Percentiles rank a stretch among this genome's conserved stretches.
These are phyloP conservation scores for Pachyrhizus erosus DNA, from an alignment of 306 rosid genomes.

Conservation along the genomic window DNA sequence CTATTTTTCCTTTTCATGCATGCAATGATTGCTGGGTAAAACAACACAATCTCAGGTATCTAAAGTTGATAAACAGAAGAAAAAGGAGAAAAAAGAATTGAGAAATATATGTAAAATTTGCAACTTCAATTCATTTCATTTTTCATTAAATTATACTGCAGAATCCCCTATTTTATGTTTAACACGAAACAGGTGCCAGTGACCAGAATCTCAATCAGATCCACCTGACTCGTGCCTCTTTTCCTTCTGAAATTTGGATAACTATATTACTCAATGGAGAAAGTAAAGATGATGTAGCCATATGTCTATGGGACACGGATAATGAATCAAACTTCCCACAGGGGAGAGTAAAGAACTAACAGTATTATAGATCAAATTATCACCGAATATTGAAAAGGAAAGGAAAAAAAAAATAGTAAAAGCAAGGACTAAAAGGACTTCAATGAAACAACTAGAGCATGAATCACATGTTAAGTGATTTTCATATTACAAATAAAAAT, in stretches of 20 bases:
- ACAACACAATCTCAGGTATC: too few species aligned
- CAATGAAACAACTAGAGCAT: not conserved
- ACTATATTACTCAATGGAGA: not conserved
- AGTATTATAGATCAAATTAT: not conserved
- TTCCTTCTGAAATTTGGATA: not conserved
- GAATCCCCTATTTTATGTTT: not conserved
- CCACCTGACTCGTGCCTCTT: not conserved
- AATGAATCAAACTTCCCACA: too few species aligned
- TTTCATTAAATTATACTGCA: not conserved
- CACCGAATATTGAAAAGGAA: not conserved
- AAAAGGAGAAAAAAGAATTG: not conserved
- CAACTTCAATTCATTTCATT: not conserved
- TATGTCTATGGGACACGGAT: not conserved
- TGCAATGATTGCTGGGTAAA: not conserved
- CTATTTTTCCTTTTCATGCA: slow-evolving; percentile 1
- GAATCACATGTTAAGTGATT: not conserved
- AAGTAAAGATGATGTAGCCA: not conserved
- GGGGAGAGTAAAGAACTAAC: not conserved
- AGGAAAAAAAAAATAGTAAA: not conserved
- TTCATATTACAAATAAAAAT: not conserved
- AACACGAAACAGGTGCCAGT: not conserved
- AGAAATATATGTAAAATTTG: not conserved
- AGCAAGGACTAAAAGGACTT: not conserved
- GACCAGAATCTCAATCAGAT: not conserved
- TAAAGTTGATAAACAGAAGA: slow-evolving; percentile 13